Evolutionary conservation across 192 early-diverging fungal species (phyloP).

Genomic region (Coemansia sp.): DNA sequence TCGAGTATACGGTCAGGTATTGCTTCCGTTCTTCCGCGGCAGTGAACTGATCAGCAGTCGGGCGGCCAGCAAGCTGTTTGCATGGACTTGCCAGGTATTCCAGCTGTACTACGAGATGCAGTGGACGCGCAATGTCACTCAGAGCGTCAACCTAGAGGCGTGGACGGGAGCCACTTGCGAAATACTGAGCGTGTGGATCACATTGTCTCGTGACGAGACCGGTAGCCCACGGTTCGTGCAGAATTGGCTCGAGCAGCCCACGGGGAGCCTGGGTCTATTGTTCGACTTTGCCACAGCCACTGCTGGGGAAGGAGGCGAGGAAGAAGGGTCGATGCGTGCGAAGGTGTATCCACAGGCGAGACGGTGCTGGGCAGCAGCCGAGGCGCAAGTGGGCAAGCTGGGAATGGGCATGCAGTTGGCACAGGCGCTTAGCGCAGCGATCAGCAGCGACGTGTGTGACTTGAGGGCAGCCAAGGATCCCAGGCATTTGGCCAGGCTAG

Average conservation of each 20-base stretch:
- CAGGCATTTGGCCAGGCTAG: constrained; percentile 37
- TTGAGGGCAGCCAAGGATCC: constrained; percentile 23
- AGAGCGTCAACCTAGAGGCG: neutral
- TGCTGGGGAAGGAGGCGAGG: neutral
- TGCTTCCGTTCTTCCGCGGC: constrained; percentile 26
- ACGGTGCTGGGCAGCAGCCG: constrained; percentile 35
- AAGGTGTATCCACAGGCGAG: constrained; percentile 26
- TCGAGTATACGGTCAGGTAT: constrained; percentile 25
- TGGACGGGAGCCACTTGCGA: constrained; percentile 28
- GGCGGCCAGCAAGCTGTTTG: constrained; percentile 15
- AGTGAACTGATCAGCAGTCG: constrained; percentile 5
- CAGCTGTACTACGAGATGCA: constrained; percentile 20
- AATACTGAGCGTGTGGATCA: constrained; percentile 34
- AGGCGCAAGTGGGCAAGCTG: constrained; percentile 28
- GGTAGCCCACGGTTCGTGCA: constrained; percentile 41
- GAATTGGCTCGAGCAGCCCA: constrained; percentile 24
- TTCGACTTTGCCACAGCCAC: constrained; percentile 33
- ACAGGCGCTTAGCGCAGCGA: constrained; percentile 28
- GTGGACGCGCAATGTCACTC: constrained; percentile 3
- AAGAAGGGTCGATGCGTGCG: neutral
- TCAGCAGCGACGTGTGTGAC: constrained; percentile 21
- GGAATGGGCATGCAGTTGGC: constrained; percentile 32
- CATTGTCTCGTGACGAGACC: constrained; percentile 23
- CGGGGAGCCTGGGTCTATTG: constrained; percentile 25
- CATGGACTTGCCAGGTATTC: constrained; percentile 40